These are phyloP conservation scores for Globisporangium nagaii DNA, from an alignment of 352 stramenopile species.

Conservation along the genomic window DNA sequence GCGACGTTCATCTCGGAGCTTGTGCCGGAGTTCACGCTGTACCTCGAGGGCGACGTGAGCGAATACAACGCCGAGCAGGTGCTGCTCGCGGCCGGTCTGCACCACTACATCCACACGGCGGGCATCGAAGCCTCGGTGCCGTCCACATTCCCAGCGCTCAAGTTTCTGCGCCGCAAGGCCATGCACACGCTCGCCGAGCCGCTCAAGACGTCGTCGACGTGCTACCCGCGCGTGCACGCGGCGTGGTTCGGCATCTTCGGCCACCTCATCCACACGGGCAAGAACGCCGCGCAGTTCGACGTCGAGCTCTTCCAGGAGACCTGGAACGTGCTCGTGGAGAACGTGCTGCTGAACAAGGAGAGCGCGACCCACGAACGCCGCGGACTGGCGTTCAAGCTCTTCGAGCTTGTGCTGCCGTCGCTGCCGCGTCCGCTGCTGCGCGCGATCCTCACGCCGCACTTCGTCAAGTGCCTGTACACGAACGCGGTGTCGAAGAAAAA, in stretches of 20 bases:
- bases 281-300: constrained; percentile 34
- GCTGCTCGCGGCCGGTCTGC: constrained; percentile 61
- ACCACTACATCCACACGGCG: constrained; percentile 54
- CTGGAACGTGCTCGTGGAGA: constrained; percentile 81
- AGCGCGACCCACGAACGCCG: constrained; percentile 73
- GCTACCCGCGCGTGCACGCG: constrained; percentile 75
- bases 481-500: constrained; percentile 79
- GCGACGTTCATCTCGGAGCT: constrained; percentile 49
- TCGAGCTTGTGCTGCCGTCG: constrained; percentile 59
- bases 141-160: constrained; percentile 28
- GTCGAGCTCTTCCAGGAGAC: constrained; percentile 67
- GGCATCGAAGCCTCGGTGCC: constrained; percentile 33
- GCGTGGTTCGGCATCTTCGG: constrained; percentile 76
- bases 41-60: constrained; percentile 29
- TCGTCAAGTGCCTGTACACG: constrained; percentile 82
- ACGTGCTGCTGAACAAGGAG: constrained; percentile 41
- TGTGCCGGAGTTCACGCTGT: constrained; percentile 20
- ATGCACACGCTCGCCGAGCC: constrained; percentile 57
- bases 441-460: constrained; percentile 62
- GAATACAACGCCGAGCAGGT: constrained; percentile 77
- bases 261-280: constrained; percentile 50
- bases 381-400: constrained; percentile 76
- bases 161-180: constrained; percentile 53
- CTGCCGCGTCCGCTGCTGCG: constrained; percentile 46
- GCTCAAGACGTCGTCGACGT: constrained; percentile 57